Base-by-base conservation (phyloP, 2,329 filamentous ascomycete species). In the Periglandula ipomoeae region DNA sequence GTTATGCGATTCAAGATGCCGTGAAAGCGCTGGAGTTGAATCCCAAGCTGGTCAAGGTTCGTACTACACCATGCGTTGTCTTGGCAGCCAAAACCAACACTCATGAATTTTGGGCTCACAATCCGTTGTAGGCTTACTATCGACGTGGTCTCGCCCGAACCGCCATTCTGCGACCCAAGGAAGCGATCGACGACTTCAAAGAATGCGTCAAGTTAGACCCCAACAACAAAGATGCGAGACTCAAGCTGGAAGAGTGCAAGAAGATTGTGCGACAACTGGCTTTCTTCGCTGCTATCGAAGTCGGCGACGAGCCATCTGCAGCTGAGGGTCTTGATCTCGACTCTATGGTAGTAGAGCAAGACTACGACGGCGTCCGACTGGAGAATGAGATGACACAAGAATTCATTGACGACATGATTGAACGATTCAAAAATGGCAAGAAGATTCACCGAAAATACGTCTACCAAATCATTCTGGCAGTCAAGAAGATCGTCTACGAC, bases 351-450 rank as follows among this genome's bases (percentile, higher is more conserved):
- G 82, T 98, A 17, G 90, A 96, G 53, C 71, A 82, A 20, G 76
- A 77, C 48, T 98, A 98, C 61, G 93, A 98, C 61, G 93, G 93
- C 52, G 84, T 82, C 20, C 77, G 76, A 49, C 71, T 98, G 47
- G 84, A 79, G 35, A 78, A 84, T 46, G 77, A 86, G 64, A 98
- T 98, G 89, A 96, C 91, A 1, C 81, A 91, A 57, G 91, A 96
- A 60, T 98, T 98, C 62, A 87, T 98, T 59, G 87, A 94, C 59
- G 91, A 98, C 70, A 96, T 97, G 91, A 91, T 89, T 49, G 80
- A 93, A 66, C 77, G 93, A 27, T 98, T 98, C 78, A 95, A 94
- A 78, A 84, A 80, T 45, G 93, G 93, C 63, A 97, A 98, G 78
- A 91, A 88, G 70, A 78, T 98, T 50, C 89, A 93, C 67, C 84